Percentiles rank a stretch among this genome's conserved stretches.
Evolutionary conservation across 2,329 filamentous ascomycete genomes (phyloP).

Genomic region (Pseudogymnoascus verrucosus): DNA sequence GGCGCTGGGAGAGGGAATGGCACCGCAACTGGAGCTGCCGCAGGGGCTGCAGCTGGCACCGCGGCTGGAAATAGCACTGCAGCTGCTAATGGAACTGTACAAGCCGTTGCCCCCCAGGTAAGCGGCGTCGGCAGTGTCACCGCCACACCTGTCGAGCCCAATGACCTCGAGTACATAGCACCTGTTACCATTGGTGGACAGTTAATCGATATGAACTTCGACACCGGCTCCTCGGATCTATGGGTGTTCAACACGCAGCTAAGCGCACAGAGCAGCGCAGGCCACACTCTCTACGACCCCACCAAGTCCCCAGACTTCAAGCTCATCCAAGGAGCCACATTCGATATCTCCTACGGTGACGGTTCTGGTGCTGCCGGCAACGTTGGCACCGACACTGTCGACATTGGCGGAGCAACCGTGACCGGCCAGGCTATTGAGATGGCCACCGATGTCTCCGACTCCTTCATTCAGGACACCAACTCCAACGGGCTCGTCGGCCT

Average conservation of each 20-base stretch:
- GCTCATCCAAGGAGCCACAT: conserved; percentile 25
- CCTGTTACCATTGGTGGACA: conserved; percentile 26
- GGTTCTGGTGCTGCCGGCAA: conserved; percentile 30
- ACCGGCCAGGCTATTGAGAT: conserved; percentile 28
- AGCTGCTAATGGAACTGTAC: conserved; percentile 12
- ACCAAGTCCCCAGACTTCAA: conserved; percentile 25
- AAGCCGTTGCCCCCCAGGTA: conserved; percentile 23
- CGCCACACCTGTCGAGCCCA: conserved; percentile 49
- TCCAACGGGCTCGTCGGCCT: conserved; percentile 57
- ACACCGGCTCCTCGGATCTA: conserved; percentile 29
- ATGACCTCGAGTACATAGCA: conserved; percentile 24
- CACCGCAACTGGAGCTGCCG: conserved; percentile 10
- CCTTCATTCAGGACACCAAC: conserved; percentile 29
- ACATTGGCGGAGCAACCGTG: conserved; percentile 29
- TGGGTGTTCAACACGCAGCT: conserved; percentile 31
- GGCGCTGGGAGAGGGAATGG: neutral
- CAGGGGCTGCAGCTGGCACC: conserved; percentile 5
- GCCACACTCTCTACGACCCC: conserved; percentile 27
- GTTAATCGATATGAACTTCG: conserved; percentile 28
- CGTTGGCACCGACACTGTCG: conserved; percentile 30
- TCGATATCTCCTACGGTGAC: conserved; percentile 32
- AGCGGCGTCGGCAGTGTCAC: conserved; percentile 49
- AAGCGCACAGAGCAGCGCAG: conserved; percentile 21
- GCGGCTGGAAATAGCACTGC: conserved; percentile 6
- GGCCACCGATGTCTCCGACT: conserved; percentile 26